Conservation (phyloP, 129 eudicot genomes). For the Escallonia rubra region DNA sequence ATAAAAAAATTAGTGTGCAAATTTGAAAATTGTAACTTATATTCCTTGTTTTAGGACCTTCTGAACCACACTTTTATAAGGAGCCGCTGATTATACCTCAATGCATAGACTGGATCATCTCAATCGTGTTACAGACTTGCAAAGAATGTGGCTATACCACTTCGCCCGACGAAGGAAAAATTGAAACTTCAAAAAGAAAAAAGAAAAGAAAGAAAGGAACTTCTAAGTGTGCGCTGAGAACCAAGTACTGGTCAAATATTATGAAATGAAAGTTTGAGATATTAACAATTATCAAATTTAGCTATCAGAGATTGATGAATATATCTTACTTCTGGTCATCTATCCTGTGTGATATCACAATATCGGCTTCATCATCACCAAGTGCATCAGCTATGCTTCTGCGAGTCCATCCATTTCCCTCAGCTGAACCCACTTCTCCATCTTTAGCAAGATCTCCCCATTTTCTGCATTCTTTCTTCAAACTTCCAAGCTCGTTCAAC, state of each 20-base stretch:
- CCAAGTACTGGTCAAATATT: neutral
- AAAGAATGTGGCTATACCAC: neutral
- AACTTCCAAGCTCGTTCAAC: conserved; percentile 58
- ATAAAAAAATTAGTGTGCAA: conserved; percentile 2
- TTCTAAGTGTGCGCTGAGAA: neutral
- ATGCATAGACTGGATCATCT: conserved; percentile 11
- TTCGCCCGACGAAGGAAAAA: neutral
- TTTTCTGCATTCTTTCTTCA: conserved; percentile 41
- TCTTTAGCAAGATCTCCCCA: conserved; percentile 31
- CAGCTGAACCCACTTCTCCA: conserved; percentile 42
- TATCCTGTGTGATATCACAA: conserved; percentile 30
- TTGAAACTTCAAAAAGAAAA: neutral
- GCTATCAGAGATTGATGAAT: conserved; percentile 9
- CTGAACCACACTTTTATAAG: conserved; percentile 21
- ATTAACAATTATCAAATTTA: neutral
- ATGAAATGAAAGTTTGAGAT: neutral
- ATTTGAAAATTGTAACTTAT: neutral
- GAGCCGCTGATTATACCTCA: conserved; percentile 40
- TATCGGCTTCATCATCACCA: conserved; percentile 96
- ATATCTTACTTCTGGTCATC: conserved; percentile 48
- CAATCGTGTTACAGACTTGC: neutral
- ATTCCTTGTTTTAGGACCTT: conserved; percentile 26
- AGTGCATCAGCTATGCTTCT: conserved; percentile 95
- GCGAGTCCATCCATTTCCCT: conserved; percentile 48
- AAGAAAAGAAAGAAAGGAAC: neutral